Percentiles rank a stretch among this genome's conserved stretches.
These are phyloP conservation scores for Luffa acutangula DNA, from an alignment of 306 rosid species.

Conservation along the genomic window DNA sequence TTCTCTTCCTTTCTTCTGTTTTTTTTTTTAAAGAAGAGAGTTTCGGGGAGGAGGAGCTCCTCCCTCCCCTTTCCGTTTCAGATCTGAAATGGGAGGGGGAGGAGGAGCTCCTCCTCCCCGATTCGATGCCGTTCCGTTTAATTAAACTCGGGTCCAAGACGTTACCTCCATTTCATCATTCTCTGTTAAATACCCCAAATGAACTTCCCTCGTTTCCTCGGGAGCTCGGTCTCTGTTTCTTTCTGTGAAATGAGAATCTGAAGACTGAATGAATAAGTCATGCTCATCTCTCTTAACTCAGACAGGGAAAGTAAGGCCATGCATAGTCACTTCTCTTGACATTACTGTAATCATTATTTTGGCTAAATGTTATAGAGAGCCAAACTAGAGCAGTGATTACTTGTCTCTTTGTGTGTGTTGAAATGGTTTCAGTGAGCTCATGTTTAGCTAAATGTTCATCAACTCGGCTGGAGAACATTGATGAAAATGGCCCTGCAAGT, in stretches of 20 bases:
- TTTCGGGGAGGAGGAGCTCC: too few relatives aligned
- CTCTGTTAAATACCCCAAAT: slow-evolving; percentile 37
- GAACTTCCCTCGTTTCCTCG: slow-evolving; percentile 8
- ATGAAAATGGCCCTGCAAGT: slow-evolving; percentile 49
- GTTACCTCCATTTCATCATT: slow-evolving; percentile 6
- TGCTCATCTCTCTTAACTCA: slow-evolving; percentile 6
- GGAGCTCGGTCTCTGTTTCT: slow-evolving; percentile 8
- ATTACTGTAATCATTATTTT: background rate
- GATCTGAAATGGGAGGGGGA: too few relatives aligned
- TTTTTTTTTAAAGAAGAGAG: too few relatives aligned
- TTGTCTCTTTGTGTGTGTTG: slow-evolving; percentile 1
- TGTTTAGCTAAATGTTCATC: slow-evolving; percentile 40
- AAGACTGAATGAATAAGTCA: slow-evolving; percentile 1
- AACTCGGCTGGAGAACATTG: slow-evolving; percentile 57
- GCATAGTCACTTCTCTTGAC: slow-evolving; percentile 6
- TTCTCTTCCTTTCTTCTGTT: too few relatives aligned
- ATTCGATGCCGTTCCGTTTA: too few relatives aligned
- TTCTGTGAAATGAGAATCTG: slow-evolving; percentile 3
- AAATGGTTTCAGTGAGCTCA: slow-evolving; percentile 47
- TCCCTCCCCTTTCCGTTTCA: too few relatives aligned
- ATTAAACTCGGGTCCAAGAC: background rate
- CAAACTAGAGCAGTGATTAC: slow-evolving; percentile 9
- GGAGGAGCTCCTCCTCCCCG: too few relatives aligned
- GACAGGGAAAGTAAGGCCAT: slow-evolving; percentile 9
- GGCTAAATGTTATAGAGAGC: background rate